A percentile compares a stretch with the other conserved stretches of the same genome.
Conservation (phyloP, 768 basidiomycete genomes). For the Suillus sp. region DNA sequence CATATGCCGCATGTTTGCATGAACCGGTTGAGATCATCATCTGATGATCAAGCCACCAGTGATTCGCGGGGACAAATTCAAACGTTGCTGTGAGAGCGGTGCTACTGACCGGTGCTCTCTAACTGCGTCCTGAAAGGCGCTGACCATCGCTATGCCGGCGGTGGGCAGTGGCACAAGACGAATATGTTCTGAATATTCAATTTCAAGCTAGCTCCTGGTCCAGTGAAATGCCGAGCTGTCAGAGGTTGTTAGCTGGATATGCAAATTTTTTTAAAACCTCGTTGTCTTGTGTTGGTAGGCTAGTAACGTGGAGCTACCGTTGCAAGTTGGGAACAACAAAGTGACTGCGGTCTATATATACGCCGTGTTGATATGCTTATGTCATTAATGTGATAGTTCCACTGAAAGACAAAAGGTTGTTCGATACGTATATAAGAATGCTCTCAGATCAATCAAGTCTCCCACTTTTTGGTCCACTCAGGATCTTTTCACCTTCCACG, state of each 20-base stretch:
- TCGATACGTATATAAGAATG: background rate
- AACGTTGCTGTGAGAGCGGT: background rate
- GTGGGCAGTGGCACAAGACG: too few species aligned
- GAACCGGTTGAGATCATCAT: too few species aligned
- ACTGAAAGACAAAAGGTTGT: constrained; percentile 6
- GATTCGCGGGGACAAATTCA: too few species aligned
- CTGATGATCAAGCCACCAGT: too few species aligned
- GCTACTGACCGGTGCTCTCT: background rate
- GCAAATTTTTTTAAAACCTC: background rate
- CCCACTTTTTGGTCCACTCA: background rate
- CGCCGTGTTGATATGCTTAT: background rate
- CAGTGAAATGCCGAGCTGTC: background rate
- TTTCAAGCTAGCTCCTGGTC: background rate
- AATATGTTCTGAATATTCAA: too few species aligned
- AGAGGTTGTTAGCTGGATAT: background rate
- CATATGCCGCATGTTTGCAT: too few species aligned
- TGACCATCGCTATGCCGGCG: too few species aligned
- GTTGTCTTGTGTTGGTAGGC: background rate
- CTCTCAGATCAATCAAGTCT: background rate
- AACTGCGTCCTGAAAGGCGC: background rate
- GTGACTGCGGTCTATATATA: background rate
- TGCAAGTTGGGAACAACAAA: background rate
- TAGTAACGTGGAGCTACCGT: background rate
- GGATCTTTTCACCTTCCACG: background rate
- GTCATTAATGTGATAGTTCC: background rate